Evolutionary conservation across 2,329 filamentous ascomycete species (phyloP).

Genomic region (Conoideocrella luteorostrata): DNA sequence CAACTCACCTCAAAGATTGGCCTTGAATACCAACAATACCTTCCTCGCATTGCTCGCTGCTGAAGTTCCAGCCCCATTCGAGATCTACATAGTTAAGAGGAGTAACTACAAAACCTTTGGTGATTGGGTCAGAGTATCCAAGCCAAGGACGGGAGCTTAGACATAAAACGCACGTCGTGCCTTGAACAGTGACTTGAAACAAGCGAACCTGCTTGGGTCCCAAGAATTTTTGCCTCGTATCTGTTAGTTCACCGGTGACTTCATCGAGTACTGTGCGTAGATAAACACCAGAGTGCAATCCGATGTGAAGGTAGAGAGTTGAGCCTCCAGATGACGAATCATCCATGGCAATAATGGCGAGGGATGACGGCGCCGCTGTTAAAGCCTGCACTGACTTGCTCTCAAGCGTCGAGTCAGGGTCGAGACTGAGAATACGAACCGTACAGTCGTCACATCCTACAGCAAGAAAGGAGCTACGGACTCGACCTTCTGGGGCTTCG

Average conservation of each 20-base stretch:
- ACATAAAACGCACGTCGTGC: conserved; percentile 77
- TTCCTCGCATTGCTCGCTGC: conserved; percentile 87
- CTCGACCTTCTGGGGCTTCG: conserved; percentile 81
- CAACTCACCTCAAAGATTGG: conserved; percentile 71
- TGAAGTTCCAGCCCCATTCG: conserved; percentile 95
- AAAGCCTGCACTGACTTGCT: conserved; percentile 92
- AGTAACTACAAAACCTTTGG: conserved; percentile 83
- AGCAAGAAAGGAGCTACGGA: conserved; percentile 86
- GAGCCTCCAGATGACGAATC: conserved; percentile 85
- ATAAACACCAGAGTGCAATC: conserved; percentile 91
- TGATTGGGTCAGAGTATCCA: conserved; percentile 83
- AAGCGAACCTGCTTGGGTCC: conserved; percentile 85
- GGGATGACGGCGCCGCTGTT: conserved; percentile 79
- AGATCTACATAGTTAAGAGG: conserved; percentile 83
- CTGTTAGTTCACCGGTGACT: conserved; percentile 88
- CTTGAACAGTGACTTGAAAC: conserved; percentile 84
- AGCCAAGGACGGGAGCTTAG: conserved; percentile 94
- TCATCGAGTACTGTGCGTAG: conserved; percentile 92
- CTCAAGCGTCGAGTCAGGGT: conserved; percentile 84
- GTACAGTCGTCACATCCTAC: conserved; percentile 97
- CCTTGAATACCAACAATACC: conserved; percentile 92
- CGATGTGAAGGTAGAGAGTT: conserved; percentile 92
- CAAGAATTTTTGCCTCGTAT: conserved; percentile 90
- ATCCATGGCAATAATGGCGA: conserved; percentile 91
- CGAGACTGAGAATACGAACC: conserved; percentile 83